Conservation (phyloP, 192 early-diverging fungal genomes). For the Podila epigama region DNA sequence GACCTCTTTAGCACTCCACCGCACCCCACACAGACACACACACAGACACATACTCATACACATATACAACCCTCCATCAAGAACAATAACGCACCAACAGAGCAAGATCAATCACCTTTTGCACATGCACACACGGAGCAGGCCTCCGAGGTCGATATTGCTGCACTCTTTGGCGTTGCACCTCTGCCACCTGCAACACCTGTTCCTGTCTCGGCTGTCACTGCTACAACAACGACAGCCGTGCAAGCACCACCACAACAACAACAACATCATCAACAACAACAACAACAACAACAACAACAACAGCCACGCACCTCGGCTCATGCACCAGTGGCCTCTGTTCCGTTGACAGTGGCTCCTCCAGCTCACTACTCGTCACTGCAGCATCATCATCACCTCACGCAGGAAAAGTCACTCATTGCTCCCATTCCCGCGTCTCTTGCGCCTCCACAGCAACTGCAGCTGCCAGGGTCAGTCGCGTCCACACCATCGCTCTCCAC, state of each 20-base stretch:
- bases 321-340: no score
- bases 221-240: background rate
- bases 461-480: no score
- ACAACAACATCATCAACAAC: background rate
- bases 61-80: background rate
- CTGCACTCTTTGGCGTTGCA: constrained; percentile 38
- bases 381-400: constrained; percentile 3
- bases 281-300: no score
- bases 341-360: constrained; percentile 4
- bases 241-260: background rate
- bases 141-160: constrained; percentile 34
- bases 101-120: no score
- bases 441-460: background rate
- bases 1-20: no score
- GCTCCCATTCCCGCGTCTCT: constrained; percentile 6
- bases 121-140: no score
- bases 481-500: background rate
- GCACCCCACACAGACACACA: background rate
- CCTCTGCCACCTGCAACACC: background rate
- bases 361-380: constrained; percentile 11
- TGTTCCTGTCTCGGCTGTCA: background rate
- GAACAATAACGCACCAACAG: no score
- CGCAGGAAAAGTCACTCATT: constrained; percentile 19
- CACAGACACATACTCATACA: background rate
- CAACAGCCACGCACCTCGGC: no score